A percentile compares a stretch with the other conserved stretches of the same genome.
Evolutionary conservation across 176 grass and related monocot genomes (phyloP).

Genomic region (Aegilops sharonensis): DNA sequence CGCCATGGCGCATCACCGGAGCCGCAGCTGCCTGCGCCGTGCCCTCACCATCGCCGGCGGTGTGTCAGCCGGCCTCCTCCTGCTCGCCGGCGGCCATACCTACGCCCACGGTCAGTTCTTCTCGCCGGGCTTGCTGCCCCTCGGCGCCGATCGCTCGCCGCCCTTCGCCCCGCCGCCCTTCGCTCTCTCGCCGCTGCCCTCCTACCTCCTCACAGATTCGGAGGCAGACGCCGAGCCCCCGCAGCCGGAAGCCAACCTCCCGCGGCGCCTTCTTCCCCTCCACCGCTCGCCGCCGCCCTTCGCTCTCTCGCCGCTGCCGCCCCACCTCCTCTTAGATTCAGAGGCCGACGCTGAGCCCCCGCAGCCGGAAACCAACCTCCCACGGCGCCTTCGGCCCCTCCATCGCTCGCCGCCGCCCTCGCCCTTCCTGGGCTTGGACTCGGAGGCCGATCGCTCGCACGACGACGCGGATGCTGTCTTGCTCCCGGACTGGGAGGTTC

Average conservation of each 20-base stretch:
- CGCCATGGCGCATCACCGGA: not conserved
- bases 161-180: not conserved
- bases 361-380: no score
- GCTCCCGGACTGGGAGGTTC: not conserved
- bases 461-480: not conserved
- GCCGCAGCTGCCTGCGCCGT: not conserved
- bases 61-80: not conserved
- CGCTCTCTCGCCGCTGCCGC: not conserved
- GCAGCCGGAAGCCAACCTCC: no score
- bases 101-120: not conserved
- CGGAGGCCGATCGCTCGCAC: not conserved
- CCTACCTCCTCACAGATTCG: not conserved
- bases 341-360: no score
- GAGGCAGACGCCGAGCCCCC: no score
- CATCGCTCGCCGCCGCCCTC: not conserved
- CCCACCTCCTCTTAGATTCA: not conserved
- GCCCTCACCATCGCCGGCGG: not conserved
- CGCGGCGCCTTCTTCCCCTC: no score
- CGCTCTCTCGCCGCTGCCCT: not conserved
- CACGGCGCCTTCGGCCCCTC: no score
- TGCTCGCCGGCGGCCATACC: not conserved
- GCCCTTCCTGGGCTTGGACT: not conserved
- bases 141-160: not conserved
- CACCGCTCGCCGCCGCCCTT: not conserved
- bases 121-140: not conserved